Evolutionary conservation across 768 basidiomycete species (phyloP).

Genomic region (Hygrocybe punicea): DNA sequence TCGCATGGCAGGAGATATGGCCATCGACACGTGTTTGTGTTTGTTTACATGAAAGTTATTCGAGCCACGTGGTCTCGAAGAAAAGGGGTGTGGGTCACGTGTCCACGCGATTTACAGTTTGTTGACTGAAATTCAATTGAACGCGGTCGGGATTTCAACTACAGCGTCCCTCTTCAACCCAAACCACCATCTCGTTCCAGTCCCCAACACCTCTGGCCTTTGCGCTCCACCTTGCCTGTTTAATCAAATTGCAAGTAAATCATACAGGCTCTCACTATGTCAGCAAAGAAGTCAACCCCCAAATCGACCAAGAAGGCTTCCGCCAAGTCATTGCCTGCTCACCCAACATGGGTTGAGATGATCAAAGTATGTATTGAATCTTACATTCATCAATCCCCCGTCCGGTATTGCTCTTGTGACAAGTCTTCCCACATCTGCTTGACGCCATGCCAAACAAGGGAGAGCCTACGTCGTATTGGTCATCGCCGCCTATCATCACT

Average conservation of each 20-base stretch:
- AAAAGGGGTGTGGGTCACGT: neutral
- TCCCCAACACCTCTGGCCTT: constrained; percentile 7
- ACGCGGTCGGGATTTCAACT: neutral
- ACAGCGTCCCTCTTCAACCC: neutral
- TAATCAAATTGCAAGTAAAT: neutral
- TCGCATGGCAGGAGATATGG: constrained; percentile 52
- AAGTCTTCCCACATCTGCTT: no score
- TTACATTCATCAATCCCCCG: neutral
- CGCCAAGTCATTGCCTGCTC: constrained; percentile 45
- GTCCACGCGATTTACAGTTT: neutral
- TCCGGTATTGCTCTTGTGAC: neutral
- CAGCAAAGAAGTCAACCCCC: constrained; percentile 35
- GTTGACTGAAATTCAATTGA: neutral
- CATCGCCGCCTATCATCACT: neutral
- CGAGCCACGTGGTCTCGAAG: no score
- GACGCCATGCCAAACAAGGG: no score
- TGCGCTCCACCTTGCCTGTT: constrained; percentile 9
- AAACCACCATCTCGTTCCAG: constrained; percentile 23
- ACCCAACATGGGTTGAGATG: constrained; percentile 71
- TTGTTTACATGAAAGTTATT: neutral
- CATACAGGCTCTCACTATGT: constrained; percentile 21
- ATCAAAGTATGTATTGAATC: constrained; percentile 58
- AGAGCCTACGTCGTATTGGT: constrained; percentile 6
- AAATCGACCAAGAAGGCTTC: constrained; percentile 48
- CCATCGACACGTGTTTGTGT: constrained; percentile 36